Conservation (phyloP, 345 rosid genomes). For the Brassica rapa region DNA sequence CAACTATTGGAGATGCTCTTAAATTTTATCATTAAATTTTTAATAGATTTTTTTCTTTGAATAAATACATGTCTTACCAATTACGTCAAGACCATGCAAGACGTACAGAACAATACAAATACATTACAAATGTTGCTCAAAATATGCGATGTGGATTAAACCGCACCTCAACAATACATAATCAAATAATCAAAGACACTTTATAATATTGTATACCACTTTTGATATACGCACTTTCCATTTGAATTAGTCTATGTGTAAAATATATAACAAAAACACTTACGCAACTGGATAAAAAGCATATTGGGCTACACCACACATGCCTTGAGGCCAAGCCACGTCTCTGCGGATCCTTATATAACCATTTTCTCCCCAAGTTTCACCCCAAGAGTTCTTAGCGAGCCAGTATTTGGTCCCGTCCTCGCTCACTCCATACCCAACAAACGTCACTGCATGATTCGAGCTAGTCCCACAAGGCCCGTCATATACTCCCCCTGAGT, state of each 20-base stretch:
- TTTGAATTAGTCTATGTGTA: conserved; percentile 9
- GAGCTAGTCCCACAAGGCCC: conserved; percentile 46
- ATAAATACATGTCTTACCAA: conserved; percentile 2
- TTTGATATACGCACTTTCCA: not conserved
- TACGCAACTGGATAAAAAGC: conserved; percentile 55
- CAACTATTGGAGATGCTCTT: not conserved
- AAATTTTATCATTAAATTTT: too few species aligned
- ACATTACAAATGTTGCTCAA: conserved; percentile 1
- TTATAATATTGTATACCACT: not conserved
- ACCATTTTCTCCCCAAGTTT: conserved; percentile 58
- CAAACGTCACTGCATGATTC: conserved; percentile 54
- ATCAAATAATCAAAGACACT: not conserved
- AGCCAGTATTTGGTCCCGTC: conserved; percentile 61
- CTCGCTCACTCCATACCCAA: conserved; percentile 53
- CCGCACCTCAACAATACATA: conserved; percentile 7
- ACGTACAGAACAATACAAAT: conserved; percentile 16
- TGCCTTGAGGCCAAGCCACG: conserved; percentile 46
- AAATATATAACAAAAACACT: not conserved
- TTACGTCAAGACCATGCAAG: conserved; percentile 24
- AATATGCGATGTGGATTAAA: conserved; percentile 23
- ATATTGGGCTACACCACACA: conserved; percentile 54
- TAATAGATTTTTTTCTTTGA: not conserved
- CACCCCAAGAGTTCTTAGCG: conserved; percentile 68
- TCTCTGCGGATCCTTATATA: conserved; percentile 57
- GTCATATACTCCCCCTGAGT: conserved; percentile 49